A percentile compares a stretch with the other conserved stretches of the same genome.
phyloP scores from a whole-genome alignment of 169 alveolate species.

The Eimeria maxima region DNA sequence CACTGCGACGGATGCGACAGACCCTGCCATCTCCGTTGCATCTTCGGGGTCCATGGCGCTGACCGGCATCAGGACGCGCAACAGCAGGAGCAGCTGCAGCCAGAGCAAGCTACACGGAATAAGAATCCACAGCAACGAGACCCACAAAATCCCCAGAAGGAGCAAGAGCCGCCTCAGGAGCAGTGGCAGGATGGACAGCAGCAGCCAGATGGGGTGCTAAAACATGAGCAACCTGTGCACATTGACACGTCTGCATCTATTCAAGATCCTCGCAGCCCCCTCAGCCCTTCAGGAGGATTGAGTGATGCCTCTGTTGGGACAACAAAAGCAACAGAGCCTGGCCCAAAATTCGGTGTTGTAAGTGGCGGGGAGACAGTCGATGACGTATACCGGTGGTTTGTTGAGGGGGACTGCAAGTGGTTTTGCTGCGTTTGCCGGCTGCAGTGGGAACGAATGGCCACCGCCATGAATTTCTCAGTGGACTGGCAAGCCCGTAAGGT shows the following conservation, averaged over 20 bases:
- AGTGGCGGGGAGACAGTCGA: slow-evolving; percentile 63
- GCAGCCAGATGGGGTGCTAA: neutral
- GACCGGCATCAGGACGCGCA: slow-evolving; percentile 7
- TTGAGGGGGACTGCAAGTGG: slow-evolving; percentile 74
- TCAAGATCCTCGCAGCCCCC: neutral
- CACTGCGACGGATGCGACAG: slow-evolving; percentile 91
- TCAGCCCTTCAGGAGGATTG: neutral
- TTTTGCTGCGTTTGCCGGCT: slow-evolving; percentile 68
- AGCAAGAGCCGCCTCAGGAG: neutral
- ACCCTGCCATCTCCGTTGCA: slow-evolving; percentile 87
- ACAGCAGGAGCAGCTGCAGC: slow-evolving; percentile 24
- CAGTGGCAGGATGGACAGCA: slow-evolving; percentile 51
- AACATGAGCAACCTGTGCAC: neutral
- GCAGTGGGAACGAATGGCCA: slow-evolving; percentile 75
- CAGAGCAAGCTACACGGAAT: neutral
- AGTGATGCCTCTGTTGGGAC: neutral
- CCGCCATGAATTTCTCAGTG: slow-evolving; percentile 71
- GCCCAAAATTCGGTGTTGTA: neutral
- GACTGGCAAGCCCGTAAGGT: slow-evolving; percentile 71
- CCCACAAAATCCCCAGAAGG: neutral
- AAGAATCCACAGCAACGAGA: neutral
- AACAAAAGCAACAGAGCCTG: neutral
- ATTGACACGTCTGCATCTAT: neutral
- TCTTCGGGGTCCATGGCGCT: slow-evolving; percentile 48
- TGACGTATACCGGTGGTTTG: slow-evolving; percentile 68